phyloP scores from a whole-genome alignment of 2,329 filamentous ascomycete species.

The Pseudocercospora macadamiae region DNA sequence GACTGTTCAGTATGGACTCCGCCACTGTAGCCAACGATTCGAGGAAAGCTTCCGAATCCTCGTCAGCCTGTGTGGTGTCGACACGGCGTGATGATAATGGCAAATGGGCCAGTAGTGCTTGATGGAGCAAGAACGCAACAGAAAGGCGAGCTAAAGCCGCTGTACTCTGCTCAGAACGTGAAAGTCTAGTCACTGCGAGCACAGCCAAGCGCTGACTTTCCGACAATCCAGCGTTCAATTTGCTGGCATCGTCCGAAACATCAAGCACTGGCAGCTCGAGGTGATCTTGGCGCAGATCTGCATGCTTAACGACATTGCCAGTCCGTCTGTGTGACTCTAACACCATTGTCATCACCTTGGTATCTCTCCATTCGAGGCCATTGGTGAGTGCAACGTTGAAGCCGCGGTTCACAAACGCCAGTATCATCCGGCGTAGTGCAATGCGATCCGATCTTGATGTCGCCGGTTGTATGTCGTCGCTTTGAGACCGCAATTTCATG shows the following conservation, averaged over 20 bases:
- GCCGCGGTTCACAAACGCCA: conserved; percentile 57
- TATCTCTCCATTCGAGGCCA: conserved; percentile 64
- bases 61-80: conserved; percentile 11
- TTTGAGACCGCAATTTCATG: conserved; percentile 27
- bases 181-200: conserved; percentile 27
- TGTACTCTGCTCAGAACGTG: conserved; percentile 6
- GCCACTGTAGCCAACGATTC: conserved; percentile 43
- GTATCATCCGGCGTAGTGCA: conserved; percentile 54
- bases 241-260: conserved; percentile 20
- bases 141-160: conserved; percentile 19
- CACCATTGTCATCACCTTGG: conserved; percentile 60
- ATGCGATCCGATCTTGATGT: conserved; percentile 22
- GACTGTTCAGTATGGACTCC: conserved; percentile 41
- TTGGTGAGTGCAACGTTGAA: conserved; percentile 68
- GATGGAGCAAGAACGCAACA: conserved; percentile 35
- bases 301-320: not conserved
- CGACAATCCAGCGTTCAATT: conserved; percentile 22
- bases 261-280: conserved; percentile 20
- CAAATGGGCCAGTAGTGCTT: conserved; percentile 34
- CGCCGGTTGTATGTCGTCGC: conserved; percentile 11
- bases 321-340: conserved; percentile 36
- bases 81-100: conserved; percentile 37
- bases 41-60: conserved; percentile 27
- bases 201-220: conserved; percentile 34
- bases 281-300: not conserved